Evolutionary conservation across 306 rosid genomes (phyloP).

Genomic region (Medicago ruthenica): DNA sequence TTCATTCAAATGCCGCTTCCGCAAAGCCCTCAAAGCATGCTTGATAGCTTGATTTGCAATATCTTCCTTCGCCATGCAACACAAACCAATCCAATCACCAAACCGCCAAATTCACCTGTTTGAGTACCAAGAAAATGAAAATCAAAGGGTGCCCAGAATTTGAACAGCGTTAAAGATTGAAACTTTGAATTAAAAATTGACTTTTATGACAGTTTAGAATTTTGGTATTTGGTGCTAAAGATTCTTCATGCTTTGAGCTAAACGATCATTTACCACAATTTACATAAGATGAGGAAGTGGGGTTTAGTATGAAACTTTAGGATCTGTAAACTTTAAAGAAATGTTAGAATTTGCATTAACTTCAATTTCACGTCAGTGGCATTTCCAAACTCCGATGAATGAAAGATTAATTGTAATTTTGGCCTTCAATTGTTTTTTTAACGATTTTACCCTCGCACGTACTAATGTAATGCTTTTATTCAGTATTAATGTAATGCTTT

Average conservation of each 20-base stretch:
- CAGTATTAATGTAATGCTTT: too few species aligned
- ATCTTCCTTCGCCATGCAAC: conserved; percentile 51
- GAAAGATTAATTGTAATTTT: neutral
- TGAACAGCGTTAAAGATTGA: neutral
- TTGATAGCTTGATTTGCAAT: conserved; percentile 69
- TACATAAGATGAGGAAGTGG: too few species aligned
- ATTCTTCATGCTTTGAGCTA: neutral
- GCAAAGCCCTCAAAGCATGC: conserved; percentile 76
- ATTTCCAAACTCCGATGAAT: conserved; percentile 1
- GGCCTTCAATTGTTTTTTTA: too few species aligned
- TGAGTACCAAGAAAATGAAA: neutral
- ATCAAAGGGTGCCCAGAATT: conserved; percentile 14
- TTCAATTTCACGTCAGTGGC: neutral
- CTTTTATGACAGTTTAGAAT: neutral
- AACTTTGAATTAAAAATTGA: neutral
- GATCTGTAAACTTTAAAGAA: too few species aligned
- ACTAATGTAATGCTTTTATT: too few species aligned
- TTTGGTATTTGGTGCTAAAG: neutral
- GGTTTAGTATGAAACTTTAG: too few species aligned
- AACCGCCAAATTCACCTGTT: conserved; percentile 35
- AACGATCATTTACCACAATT: too few species aligned
- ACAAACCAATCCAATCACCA: conserved; percentile 19
- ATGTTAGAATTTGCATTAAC: neutral
- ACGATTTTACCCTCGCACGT: too few species aligned
- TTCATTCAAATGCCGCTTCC: conserved; percentile 87